Evolutionary conservation across 139 green algal genomes (phyloP).

Genomic region (Pleodorina starrii): DNA sequence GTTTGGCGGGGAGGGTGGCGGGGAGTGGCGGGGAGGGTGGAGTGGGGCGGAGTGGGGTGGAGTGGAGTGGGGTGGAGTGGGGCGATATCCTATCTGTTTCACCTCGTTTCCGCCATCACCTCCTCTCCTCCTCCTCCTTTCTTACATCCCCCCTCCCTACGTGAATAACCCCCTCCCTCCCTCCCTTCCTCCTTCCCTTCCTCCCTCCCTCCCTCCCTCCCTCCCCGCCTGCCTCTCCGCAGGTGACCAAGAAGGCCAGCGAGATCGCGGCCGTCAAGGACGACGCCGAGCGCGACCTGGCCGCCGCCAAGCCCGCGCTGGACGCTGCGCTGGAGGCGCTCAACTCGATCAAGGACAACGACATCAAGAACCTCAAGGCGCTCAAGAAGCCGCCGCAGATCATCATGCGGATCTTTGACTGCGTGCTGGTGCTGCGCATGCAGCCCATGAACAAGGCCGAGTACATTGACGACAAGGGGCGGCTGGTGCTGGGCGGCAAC

Average conservation of each 20-base stretch:
- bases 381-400: conserved; percentile 96
- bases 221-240: too few relatives aligned
- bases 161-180: too few relatives aligned
- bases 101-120: too few relatives aligned
- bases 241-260: conserved; percentile 66
- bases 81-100: too few relatives aligned
- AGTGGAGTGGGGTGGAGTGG: too few relatives aligned
- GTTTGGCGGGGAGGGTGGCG: too few relatives aligned
- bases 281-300: conserved; percentile 92
- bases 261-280: conserved; percentile 80
- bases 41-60: too few relatives aligned
- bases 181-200: too few relatives aligned
- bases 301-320: conserved; percentile 92
- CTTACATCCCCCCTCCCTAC: too few relatives aligned
- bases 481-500: conserved; percentile 83
- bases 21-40: conserved; percentile 92
- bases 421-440: conserved; percentile 88
- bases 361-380: conserved; percentile 92
- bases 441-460: conserved; percentile 58
- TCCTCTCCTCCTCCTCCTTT: too few relatives aligned
- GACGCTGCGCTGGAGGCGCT: conserved; percentile 90
- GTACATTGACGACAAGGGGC: conserved; percentile 62
- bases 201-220: too few relatives aligned
- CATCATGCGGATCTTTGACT: conserved; percentile 97
- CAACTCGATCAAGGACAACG: conserved; percentile 89